Evolutionary conservation across 148 eudicot genomes (phyloP).

Genomic region (Camellia japonica): DNA sequence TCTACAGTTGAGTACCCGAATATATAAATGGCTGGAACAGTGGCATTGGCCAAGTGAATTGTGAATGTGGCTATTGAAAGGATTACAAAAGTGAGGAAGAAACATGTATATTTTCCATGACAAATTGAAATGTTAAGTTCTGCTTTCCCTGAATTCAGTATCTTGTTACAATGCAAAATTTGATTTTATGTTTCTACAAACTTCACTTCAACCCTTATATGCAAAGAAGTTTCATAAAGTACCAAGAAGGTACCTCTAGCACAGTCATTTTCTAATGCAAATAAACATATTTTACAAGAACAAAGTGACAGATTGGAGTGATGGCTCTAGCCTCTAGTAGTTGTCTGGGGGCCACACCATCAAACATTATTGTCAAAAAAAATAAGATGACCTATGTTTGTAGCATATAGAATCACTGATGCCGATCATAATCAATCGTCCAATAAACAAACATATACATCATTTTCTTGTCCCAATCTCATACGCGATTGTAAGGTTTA

Average conservation of each 20-base stretch:
- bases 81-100: conserved; percentile 9
- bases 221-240: not conserved
- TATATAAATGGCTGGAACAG: conserved; percentile 30
- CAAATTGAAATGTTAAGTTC: no score
- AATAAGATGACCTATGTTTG: no score
- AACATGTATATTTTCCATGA: conserved; percentile 11
- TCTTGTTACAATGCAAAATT: not conserved
- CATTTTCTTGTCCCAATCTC: no score
- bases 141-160: not conserved
- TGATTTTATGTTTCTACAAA: not conserved
- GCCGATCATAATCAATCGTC: no score
- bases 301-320: not conserved
- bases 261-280: not conserved
- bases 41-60: conserved; percentile 10
- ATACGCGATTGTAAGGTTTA: no score
- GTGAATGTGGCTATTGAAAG: conserved; percentile 10
- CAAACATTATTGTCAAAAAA: no score
- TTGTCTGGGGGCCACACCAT: not conserved
- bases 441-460: no score
- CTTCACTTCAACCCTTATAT: not conserved
- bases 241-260: not conserved
- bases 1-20: conserved; percentile 42
- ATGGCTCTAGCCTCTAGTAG: not conserved
- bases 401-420: no score
- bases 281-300: not conserved